A percentile compares a stretch with the other conserved stretches of the same genome.
Evolutionary conservation across 2,329 filamentous ascomycete genomes (phyloP).

Genomic region (Hypoxylon sp.): DNA sequence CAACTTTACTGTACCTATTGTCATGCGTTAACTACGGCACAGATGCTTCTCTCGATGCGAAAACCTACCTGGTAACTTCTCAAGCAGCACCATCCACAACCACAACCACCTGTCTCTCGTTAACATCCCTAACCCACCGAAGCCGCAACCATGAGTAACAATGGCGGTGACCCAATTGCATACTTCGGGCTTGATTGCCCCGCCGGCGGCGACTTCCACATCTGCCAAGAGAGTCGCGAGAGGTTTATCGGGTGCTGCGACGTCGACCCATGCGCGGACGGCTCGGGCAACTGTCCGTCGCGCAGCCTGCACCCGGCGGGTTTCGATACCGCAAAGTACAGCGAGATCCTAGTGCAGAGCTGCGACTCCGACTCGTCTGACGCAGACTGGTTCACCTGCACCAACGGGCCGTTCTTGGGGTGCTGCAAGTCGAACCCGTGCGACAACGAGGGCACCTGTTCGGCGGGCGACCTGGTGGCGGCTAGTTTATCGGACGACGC

Average conservation of each 20-base stretch:
- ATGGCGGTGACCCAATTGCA: conserved; percentile 31
- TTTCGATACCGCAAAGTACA: conserved; percentile 31
- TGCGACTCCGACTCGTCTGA: conserved; percentile 20
- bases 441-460: conserved; percentile 21
- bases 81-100: background rate
- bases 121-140: background rate
- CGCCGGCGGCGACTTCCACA: conserved; percentile 38
- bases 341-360: conserved; percentile 27
- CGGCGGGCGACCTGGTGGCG: conserved; percentile 15
- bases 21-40: background rate
- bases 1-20: background rate
- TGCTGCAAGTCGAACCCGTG: conserved; percentile 44
- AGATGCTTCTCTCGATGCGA: background rate
- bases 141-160: conserved; percentile 27
- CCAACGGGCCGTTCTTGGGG: conserved; percentile 40
- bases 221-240: conserved; percentile 37
- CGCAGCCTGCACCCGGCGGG: conserved; percentile 20
- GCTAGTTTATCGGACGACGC: conserved; percentile 30
- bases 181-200: conserved; percentile 40
- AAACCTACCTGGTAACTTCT: background rate
- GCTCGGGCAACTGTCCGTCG: conserved; percentile 24
- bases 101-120: background rate
- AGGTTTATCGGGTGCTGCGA: conserved; percentile 44
- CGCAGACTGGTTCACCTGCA: conserved; percentile 42
- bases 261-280: conserved; percentile 37